Evolutionary conservation across 2,329 filamentous ascomycete genomes (phyloP), one percentile per base, ranked within the genome.

Genomic region (Talaromyces sp.): DNA sequence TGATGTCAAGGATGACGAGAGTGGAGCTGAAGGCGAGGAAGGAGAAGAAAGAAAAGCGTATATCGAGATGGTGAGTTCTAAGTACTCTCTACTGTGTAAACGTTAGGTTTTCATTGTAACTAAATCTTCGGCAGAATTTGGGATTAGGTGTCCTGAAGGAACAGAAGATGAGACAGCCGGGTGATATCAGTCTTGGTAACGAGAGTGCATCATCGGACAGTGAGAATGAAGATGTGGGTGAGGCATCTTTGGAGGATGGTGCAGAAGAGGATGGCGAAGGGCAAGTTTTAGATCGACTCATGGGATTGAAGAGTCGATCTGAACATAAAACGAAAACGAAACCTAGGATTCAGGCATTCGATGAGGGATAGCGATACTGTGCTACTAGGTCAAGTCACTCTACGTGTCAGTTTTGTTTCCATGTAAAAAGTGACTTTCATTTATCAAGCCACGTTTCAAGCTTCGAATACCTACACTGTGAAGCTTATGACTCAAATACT

Each of bases 111-210:
- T 52, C 12, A 35, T 33, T n/a, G n/a, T n/a, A n/a, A 3, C n/a
- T 5, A 9, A 2, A 33, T 42, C 46, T 44, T 16, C 11, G 12
- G 21, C 23, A 78, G 76, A 76, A 80, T 63, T 70, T 81, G 54
- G 77, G 78, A 5, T 67, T 81, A 11, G 79, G 79, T 9, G 79
- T 81, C 5, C 67, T 81, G 21, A 75, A 78, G 68, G 77, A 80
- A 64, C 75, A 75, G 60, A 69, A 66, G 18, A 61, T 61, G 5
- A 66, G 67, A 31, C 21, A 25, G 35, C 35, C 16, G 5, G 54
- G 35, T 8, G 64, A 64, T 18, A 64, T 65, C 52, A 50, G 23
- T 8, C 23, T 60, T 39, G 61, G 25, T 33, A 35, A 50, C 57
- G 23, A 54, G n/a, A 42, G 25, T 25, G 28, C 28, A 28, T 35